phyloP scores from a whole-genome alignment of 2,329 filamentous ascomycete species.

The Neoascochyta sp. region DNA sequence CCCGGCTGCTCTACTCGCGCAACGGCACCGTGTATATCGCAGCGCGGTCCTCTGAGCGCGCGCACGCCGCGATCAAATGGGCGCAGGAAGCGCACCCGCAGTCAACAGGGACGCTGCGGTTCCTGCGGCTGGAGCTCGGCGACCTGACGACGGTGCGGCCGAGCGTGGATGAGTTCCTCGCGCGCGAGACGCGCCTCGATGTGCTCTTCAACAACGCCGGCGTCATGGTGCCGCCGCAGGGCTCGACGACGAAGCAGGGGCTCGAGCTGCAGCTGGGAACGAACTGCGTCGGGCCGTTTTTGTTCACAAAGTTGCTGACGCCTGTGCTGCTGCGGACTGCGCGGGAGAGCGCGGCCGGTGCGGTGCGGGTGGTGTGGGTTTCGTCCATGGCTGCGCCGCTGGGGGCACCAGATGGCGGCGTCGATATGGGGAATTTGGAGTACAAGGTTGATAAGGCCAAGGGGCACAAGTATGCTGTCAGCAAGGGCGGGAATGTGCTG shows the following conservation, averaged over 20 bases:
- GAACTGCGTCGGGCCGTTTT: slow-evolving; percentile 42
- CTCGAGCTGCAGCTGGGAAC: slow-evolving; percentile 38
- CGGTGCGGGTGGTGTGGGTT: slow-evolving; percentile 39
- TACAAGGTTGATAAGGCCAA: slow-evolving; percentile 7
- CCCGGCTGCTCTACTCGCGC: slow-evolving; percentile 52
- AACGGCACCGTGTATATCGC: slow-evolving; percentile 57
- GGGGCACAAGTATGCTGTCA: slow-evolving; percentile 18
- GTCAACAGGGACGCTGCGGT: slow-evolving; percentile 15
- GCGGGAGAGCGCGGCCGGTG: slow-evolving; percentile 11
- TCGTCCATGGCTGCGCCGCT: slow-evolving; percentile 9
- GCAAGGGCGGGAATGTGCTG: slow-evolving; percentile 28
- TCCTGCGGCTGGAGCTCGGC: slow-evolving; percentile 39
- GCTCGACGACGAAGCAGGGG: slow-evolving; percentile 19
- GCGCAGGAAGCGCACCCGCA: slow-evolving; percentile 37
- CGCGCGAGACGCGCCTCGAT: slow-evolving; percentile 41
- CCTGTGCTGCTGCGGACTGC: slow-evolving; percentile 37
- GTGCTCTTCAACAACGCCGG: slow-evolving; percentile 42
- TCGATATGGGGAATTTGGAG: slow-evolving; percentile 17
- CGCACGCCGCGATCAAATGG: slow-evolving; percentile 44
- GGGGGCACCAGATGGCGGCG: slow-evolving; percentile 10
- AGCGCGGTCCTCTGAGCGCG: slow-evolving; percentile 40
- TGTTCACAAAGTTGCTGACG: slow-evolving; percentile 40
- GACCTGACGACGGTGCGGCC: slow-evolving; percentile 41
- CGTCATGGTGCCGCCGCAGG: slow-evolving; percentile 29
- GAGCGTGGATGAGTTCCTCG: slow-evolving; percentile 37